Base-by-base conservation (phyloP, 2,329 filamentous ascomycete species). In the Calonectria ilicicola region DNA sequence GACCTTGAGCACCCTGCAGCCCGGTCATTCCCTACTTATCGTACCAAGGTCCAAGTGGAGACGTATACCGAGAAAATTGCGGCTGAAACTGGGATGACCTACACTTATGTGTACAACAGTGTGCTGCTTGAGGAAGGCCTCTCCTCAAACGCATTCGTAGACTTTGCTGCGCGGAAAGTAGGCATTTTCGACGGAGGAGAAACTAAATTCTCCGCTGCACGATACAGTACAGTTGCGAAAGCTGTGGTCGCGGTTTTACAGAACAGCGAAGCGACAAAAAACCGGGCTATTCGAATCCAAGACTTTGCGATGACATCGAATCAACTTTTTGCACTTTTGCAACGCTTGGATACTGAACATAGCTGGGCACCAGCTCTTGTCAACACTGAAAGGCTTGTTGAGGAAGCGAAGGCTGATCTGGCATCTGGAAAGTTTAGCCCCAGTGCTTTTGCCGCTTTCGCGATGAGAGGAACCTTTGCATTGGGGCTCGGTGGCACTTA, bases 81-180 rank as follows among this genome's bases (percentile, higher is more conserved):
- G 1, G 23, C n/a, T 15, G 63, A 70, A 21, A 49, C 21, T 6
- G n/a, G 27, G 4, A 40, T 70, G 15, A 62, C 63, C 5, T 70
- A 70, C 21, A 70, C 68, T 1, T 70, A 70, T 19, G 14, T 70
- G 5, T 70, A 70, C 17, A 70, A 49, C 19, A 70, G 68, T n/a
- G n/a, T 70, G 2, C 10, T 70, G 6, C 21, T 70, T 0, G 68
- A 70, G 15, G 42, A 60, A 19, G 68, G 68, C 10, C 40, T 70
- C 4, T 51, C 19, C 1, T 51, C 64, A 7, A 42, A 29, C 17
- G 68, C 32, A 35, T 70, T 70, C n/a, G 60, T 17, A 4, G 62
- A 70, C 21, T 66, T 70, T n/a, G 26, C 68, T 9, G 63, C 49
- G 2, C 4, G 42, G 21, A 66, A 32, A 15, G 40, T 70, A 40